Conservation (phyloP, 2,329 filamentous ascomycete genomes). For the Mycocentrospora acerina region DNA sequence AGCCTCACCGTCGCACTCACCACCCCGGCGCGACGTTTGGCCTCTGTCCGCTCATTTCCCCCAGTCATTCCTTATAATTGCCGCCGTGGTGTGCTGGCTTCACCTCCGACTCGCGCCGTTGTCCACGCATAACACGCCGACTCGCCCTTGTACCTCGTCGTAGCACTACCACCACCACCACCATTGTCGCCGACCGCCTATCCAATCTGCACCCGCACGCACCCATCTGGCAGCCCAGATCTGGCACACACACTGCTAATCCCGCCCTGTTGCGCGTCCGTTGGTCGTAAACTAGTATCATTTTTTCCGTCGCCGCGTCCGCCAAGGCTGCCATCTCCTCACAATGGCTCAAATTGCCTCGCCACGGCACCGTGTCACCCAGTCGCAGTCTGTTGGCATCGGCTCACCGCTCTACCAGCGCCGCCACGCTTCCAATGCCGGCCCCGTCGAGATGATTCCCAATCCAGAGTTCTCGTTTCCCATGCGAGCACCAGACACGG, state of each 20-base stretch:
- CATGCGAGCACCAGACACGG: constrained; percentile 35
- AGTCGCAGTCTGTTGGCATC: constrained; percentile 36
- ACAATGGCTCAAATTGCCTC: constrained; percentile 41
- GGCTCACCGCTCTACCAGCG: constrained; percentile 43
- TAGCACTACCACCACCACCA: constrained; percentile 6
- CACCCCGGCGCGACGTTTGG: constrained; percentile 30
- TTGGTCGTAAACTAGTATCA: background rate
- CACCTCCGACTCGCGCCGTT: constrained; percentile 23
- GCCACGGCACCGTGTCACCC: constrained; percentile 44
- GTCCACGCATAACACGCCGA: too few species aligned
- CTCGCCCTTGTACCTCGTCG: too few species aligned
- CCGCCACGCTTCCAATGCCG: constrained; percentile 33
- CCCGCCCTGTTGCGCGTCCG: constrained; percentile 22
- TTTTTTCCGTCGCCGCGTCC: constrained; percentile 18
- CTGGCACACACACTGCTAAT: constrained; percentile 22
- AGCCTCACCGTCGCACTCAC: constrained; percentile 38
- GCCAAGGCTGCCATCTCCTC: constrained; percentile 25
- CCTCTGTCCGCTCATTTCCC: constrained; percentile 42
- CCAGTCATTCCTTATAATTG: constrained; percentile 42
- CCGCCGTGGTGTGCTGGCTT: constrained; percentile 43
- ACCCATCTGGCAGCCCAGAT: constrained; percentile 8
- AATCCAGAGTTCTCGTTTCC: constrained; percentile 55
- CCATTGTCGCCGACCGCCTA: constrained; percentile 8
- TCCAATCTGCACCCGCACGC: constrained; percentile 5
- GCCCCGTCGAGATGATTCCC: constrained; percentile 47